Evolutionary conservation across 768 basidiomycete genomes (phyloP).

Genomic region (Megacollybia marginata): DNA sequence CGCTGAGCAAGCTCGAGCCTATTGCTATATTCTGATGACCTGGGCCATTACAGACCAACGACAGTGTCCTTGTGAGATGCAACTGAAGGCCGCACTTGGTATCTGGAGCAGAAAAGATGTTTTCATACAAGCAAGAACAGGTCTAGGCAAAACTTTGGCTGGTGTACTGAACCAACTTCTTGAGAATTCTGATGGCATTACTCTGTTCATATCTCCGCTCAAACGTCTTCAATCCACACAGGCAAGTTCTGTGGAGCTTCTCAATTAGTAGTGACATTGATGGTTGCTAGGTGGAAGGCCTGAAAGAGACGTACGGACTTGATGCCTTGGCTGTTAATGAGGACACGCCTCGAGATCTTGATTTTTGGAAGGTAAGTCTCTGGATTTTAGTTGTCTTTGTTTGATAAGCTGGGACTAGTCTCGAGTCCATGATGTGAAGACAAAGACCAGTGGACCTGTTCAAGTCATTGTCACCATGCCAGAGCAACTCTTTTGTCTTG

Average conservation of each 20-base stretch:
- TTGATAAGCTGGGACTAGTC: background rate
- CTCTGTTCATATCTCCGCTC: conserved; percentile 2
- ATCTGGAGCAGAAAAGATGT: background rate
- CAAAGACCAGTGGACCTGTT: background rate
- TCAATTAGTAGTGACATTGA: too few species aligned
- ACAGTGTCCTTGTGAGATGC: conserved; percentile 1
- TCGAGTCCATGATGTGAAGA: background rate
- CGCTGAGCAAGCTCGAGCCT: too few species aligned
- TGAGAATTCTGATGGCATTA: background rate
- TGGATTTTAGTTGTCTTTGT: background rate
- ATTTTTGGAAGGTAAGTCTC: conserved; percentile 1
- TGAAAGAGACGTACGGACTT: conserved; percentile 1
- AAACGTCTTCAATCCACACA: conserved; percentile 4
- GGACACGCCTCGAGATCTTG: conserved; percentile 2
- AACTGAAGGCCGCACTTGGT: conserved; percentile 2
- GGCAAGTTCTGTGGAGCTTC: background rate
- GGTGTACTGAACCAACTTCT: background rate
- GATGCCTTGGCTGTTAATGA: conserved; percentile 1
- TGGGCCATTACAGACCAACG: background rate
- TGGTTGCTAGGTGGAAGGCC: background rate
- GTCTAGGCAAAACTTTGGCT: conserved; percentile 2
- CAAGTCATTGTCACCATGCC: background rate
- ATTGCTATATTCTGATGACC: too few species aligned
- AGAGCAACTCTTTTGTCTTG: conserved; percentile 2
- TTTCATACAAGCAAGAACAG: background rate